These are phyloP conservation scores for Oemleria cerasiformis DNA, from an alignment of 306 rosid species.

Conservation along the genomic window DNA sequence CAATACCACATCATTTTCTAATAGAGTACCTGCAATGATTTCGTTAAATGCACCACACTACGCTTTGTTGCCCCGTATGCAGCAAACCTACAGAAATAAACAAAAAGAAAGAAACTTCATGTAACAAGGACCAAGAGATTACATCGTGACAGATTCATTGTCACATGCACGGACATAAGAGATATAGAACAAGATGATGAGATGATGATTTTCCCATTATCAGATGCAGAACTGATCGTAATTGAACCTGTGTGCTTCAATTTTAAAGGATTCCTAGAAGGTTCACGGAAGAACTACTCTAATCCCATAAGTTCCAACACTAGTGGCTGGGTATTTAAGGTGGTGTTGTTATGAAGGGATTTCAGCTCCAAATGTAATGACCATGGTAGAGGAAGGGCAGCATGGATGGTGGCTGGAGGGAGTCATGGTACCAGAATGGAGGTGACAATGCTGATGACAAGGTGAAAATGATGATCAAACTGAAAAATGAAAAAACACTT, in stretches of 20 bases:
- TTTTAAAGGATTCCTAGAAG: not conserved
- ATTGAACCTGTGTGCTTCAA: not conserved
- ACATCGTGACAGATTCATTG: not conserved
- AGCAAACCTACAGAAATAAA: slow-evolving; percentile 65
- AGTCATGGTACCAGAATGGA: not conserved
- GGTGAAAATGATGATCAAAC: not conserved
- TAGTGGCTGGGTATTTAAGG: not conserved
- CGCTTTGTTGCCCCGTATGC: slow-evolving; percentile 99
- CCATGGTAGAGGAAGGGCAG: slow-evolving; percentile 2
- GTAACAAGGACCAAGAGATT: slow-evolving; percentile 5
- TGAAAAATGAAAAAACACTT: not conserved
- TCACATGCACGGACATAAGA: not conserved
- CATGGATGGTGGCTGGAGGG: not conserved
- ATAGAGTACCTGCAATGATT: slow-evolving; percentile 74
- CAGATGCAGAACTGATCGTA: not conserved
- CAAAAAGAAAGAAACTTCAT: slow-evolving; percentile 6
- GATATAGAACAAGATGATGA: no score
- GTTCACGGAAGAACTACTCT: not conserved
- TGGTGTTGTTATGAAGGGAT: not conserved
- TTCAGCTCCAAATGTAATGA: not conserved
- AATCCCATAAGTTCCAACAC: not conserved
- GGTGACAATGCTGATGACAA: not conserved
- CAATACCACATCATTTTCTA: no score
- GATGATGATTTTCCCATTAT: no score
- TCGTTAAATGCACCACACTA: slow-evolving; percentile 94